These are phyloP conservation scores for Fomitiporia mediterranea DNA, from an alignment of 1,284 basidiomycete genomes.

Conservation along the genomic window DNA sequence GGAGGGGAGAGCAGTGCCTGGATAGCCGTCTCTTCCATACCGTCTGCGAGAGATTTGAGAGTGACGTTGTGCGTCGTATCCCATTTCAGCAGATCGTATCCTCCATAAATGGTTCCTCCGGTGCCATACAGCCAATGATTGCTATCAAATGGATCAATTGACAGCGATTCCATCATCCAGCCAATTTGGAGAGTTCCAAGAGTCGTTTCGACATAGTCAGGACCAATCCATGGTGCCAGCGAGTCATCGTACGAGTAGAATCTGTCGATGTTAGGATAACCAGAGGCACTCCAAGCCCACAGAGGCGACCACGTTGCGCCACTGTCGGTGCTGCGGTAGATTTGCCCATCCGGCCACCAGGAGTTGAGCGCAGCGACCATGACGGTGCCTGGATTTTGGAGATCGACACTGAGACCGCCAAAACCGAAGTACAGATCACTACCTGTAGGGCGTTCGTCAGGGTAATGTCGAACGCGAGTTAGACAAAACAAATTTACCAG, in stretches of 20 bases:
- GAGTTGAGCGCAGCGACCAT: conserved; percentile 65
- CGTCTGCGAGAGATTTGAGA: conserved; percentile 54
- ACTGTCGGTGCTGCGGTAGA: conserved; percentile 54
- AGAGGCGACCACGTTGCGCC: conserved; percentile 52
- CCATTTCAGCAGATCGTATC: conserved; percentile 52
- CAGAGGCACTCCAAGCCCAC: conserved; percentile 38
- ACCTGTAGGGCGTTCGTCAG: conserved; percentile 17
- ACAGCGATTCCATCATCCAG: conserved; percentile 44
- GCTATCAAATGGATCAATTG: conserved; percentile 59
- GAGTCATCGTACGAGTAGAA: conserved; percentile 51
- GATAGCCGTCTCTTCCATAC: conserved; percentile 58
- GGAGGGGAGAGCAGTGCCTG: conserved; percentile 51
- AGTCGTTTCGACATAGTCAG: conserved; percentile 38
- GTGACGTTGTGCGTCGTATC: conserved; percentile 55
- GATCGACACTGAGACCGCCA: conserved; percentile 56
- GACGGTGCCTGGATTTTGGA: conserved; percentile 54
- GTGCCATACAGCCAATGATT: conserved; percentile 67
- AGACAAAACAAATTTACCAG: conserved; percentile 23
- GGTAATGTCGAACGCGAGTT: not conserved
- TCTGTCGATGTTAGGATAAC: conserved; percentile 46
- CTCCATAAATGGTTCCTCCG: conserved; percentile 54
- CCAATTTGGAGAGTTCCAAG: conserved; percentile 34
- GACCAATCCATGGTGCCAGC: conserved; percentile 55
- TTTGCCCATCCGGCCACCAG: conserved; percentile 58
- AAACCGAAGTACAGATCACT: conserved; percentile 45